Evolutionary conservation across 2,329 filamentous ascomycete genomes (phyloP).

Genomic region (Fusarium protoensiforme): DNA sequence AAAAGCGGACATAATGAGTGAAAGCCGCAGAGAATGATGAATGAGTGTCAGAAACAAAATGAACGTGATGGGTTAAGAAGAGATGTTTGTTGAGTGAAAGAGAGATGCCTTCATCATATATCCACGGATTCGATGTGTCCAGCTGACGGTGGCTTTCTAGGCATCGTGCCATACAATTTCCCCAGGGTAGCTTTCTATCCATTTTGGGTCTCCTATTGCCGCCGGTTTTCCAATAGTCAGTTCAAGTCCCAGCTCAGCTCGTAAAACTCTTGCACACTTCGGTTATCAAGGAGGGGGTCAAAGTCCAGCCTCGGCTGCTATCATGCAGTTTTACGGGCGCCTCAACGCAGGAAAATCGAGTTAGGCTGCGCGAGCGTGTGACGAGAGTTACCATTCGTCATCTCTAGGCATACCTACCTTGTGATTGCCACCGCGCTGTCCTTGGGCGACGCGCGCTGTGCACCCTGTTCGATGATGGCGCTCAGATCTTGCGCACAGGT

Average conservation of each 20-base stretch:
- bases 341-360: conserved; percentile 11
- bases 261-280: conserved; percentile 21
- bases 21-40: not conserved
- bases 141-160: not conserved
- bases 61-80: conserved; percentile 13
- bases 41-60: conserved; percentile 7
- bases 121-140: conserved; percentile 2
- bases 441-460: not conserved
- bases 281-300: conserved; percentile 9
- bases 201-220: not conserved
- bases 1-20: conserved; percentile 19
- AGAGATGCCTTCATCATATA: conserved; percentile 26
- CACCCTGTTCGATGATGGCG: not conserved
- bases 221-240: conserved; percentile 18
- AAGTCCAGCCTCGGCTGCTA: conserved; percentile 8
- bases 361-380: not conserved
- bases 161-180: conserved; percentile 10
- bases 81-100: conserved; percentile 10
- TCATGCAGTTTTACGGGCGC: conserved; percentile 33
- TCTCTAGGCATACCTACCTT: not conserved
- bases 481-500: conserved; percentile 9
- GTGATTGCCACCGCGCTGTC: conserved; percentile 5
- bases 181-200: not conserved
- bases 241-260: conserved; percentile 19
- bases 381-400: not conserved